Evolutionary conservation across 2,329 filamentous ascomycete species (phyloP).

Genomic region (Rosellinia necatrix): DNA sequence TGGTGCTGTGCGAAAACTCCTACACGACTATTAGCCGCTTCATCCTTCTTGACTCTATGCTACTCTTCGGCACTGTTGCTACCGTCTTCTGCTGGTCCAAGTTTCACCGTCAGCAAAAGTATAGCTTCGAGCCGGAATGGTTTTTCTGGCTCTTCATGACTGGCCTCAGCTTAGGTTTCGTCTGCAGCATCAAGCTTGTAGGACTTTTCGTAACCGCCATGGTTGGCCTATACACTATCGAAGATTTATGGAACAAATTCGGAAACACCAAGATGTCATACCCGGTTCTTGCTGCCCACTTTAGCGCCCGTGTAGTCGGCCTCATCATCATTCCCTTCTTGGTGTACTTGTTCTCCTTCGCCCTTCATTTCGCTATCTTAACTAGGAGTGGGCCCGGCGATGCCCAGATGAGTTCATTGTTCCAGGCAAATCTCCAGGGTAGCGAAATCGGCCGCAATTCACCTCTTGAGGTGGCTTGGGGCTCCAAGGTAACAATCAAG

Average conservation of each 20-base stretch:
- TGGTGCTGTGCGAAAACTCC: constrained; percentile 98
- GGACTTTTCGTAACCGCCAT: constrained; percentile 94
- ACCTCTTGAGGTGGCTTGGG: constrained; percentile 86
- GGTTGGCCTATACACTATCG: constrained; percentile 91
- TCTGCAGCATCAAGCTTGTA: constrained; percentile 98
- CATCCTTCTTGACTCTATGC: constrained; percentile 97
- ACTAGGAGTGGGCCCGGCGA: constrained; percentile 94
- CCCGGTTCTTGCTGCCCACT: constrained; percentile 70
- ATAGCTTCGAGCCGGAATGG: constrained; percentile 90
- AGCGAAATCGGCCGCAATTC: constrained; percentile 95
- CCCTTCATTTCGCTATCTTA: constrained; percentile 89
- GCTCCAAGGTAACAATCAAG: constrained; percentile 90
- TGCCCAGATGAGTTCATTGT: constrained; percentile 99
- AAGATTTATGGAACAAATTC: constrained; percentile 98
- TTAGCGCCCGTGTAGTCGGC: constrained; percentile 79
- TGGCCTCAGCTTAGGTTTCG: constrained; percentile 93
- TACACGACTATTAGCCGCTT: constrained; percentile 99
- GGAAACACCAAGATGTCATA: constrained; percentile 86
- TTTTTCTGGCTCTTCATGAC: constrained; percentile 93
- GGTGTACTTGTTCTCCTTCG: constrained; percentile 96
- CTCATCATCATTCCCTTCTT: constrained; percentile 87
- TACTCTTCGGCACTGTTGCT: constrained; percentile 97
- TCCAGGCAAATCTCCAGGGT: constrained; percentile 93
- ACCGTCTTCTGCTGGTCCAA: constrained; percentile 97
- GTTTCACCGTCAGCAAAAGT: constrained; percentile 85